phyloP scores from a whole-genome alignment of 1,284 basidiomycete species.

The Ustilago nuda region DNA sequence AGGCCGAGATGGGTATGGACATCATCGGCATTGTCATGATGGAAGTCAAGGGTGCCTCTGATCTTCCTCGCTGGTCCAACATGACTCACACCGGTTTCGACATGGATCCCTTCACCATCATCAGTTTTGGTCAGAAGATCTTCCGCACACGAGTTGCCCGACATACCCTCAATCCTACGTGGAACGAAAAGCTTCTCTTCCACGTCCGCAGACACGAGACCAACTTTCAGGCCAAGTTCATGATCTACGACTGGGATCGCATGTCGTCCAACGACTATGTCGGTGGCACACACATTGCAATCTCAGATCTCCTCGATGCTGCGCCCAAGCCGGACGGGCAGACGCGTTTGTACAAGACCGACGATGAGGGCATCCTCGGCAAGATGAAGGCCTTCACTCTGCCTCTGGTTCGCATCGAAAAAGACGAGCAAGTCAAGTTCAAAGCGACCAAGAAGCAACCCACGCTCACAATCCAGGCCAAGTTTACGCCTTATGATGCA shows the following conservation, averaged over 20 bases:
- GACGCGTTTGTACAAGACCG: slow-evolving; percentile 55
- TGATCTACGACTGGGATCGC: slow-evolving; percentile 68
- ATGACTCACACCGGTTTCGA: slow-evolving; percentile 79
- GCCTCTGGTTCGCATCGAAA: slow-evolving; percentile 45
- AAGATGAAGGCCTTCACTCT: slow-evolving; percentile 52
- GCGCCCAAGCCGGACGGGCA: slow-evolving; percentile 56
- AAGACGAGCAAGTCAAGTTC: slow-evolving; percentile 58
- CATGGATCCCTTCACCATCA: slow-evolving; percentile 97
- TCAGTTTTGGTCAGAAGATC: slow-evolving; percentile 95
- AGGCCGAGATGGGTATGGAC: slow-evolving; percentile 75
- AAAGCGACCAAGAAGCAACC: slow-evolving; percentile 28
- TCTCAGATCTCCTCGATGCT: slow-evolving; percentile 55
- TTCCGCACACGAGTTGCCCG: slow-evolving; percentile 81
- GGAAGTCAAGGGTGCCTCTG: slow-evolving; percentile 78
- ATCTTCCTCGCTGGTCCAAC: slow-evolving; percentile 87
- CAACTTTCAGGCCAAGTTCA: slow-evolving; percentile 65
- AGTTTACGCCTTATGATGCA: slow-evolving; percentile 89
- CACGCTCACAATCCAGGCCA: slow-evolving; percentile 75
- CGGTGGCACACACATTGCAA: slow-evolving; percentile 47
- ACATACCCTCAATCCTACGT: slow-evolving; percentile 80
- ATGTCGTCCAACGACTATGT: slow-evolving; percentile 66
- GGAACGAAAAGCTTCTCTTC: slow-evolving; percentile 96
- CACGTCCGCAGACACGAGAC: slow-evolving; percentile 90
- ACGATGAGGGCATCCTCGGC: slow-evolving; percentile 38
- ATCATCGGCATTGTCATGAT: slow-evolving; percentile 94